phyloP scores from a whole-genome alignment of 768 basidiomycete species.

The Russula ochroleuca region DNA sequence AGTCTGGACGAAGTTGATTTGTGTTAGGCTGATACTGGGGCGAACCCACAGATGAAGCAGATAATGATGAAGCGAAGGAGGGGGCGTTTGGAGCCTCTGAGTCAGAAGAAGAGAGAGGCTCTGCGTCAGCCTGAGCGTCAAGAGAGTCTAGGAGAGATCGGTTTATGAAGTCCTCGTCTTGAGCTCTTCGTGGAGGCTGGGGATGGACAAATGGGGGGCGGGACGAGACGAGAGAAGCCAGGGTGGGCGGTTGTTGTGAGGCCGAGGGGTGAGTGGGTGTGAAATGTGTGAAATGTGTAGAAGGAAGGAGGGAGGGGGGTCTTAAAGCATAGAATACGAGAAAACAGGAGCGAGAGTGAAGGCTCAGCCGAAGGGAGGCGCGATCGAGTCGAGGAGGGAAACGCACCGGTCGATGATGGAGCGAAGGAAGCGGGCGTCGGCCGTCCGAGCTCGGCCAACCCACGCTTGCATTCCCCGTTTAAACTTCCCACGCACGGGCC shows the following conservation, averaged over 20 bases:
- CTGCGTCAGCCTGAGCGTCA: constrained; percentile 79
- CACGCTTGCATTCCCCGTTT: constrained; percentile 26
- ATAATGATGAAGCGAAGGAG: constrained; percentile 46
- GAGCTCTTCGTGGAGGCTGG: constrained; percentile 30
- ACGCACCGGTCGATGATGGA: constrained; percentile 29
- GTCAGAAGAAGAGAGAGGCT: constrained; percentile 55
- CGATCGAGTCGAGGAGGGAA: constrained; percentile 29
- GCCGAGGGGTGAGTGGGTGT: constrained; percentile 30
- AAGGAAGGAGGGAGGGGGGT: not conserved
- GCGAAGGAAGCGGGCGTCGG: constrained; percentile 31
- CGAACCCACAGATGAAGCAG: constrained; percentile 46
- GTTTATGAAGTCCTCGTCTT: constrained; percentile 82
- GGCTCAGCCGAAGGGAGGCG: constrained; percentile 37
- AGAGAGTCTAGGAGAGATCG: constrained; percentile 78
- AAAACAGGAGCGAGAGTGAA: constrained; percentile 33
- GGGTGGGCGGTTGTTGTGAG: constrained; percentile 31
- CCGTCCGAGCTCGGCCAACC: constrained; percentile 30
- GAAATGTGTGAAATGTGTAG: constrained; percentile 11
- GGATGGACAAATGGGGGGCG: constrained; percentile 33
- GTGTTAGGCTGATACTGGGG: constrained; percentile 51
- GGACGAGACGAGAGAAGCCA: constrained; percentile 36
- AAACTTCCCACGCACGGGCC: constrained; percentile 29
- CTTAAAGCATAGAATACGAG: constrained; percentile 31
- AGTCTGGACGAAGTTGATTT: constrained; percentile 51
- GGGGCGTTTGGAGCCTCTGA: constrained; percentile 43